A percentile compares a stretch with the other conserved stretches of the same genome.
These are phyloP conservation scores for Coniochaeta sp. DNA, from an alignment of 2,329 filamentous ascomycete species.

Conservation along the genomic window DNA sequence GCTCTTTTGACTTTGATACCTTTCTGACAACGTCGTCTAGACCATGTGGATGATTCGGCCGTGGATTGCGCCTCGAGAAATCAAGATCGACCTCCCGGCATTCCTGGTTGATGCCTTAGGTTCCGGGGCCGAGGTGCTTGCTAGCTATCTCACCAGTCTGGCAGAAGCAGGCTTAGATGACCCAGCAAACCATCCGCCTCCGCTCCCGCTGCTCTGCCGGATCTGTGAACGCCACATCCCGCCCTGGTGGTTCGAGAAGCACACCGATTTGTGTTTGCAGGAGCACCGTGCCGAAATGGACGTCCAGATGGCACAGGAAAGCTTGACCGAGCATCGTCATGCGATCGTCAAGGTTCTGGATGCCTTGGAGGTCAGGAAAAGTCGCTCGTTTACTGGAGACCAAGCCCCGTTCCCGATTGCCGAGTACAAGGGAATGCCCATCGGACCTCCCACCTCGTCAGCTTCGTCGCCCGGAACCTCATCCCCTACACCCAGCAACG, in stretches of 20 bases:
- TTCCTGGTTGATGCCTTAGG: slow-evolving; percentile 89
- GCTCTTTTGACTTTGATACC: neutral
- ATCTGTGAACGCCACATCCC: slow-evolving; percentile 97
- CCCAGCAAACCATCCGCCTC: slow-evolving; percentile 69
- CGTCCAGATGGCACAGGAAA: slow-evolving; percentile 92
- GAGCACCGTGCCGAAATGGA: slow-evolving; percentile 97
- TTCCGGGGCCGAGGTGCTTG: slow-evolving; percentile 88
- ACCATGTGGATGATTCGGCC: slow-evolving; percentile 99
- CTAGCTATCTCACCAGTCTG: slow-evolving; percentile 83
- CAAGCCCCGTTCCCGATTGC: slow-evolving; percentile 47
- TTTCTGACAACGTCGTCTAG: slow-evolving; percentile 34
- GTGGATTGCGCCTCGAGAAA: slow-evolving; percentile 78
- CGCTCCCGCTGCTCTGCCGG: slow-evolving; percentile 80
- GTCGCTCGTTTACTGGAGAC: slow-evolving; percentile 53
- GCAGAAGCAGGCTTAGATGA: slow-evolving; percentile 77
- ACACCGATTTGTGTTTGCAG: slow-evolving; percentile 90
- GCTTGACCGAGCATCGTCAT: slow-evolving; percentile 84
- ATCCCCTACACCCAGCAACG: slow-evolving; percentile 15
- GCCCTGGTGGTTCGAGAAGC: slow-evolving; percentile 99
- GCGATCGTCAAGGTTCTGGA: slow-evolving; percentile 93
- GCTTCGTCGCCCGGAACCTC: slow-evolving; percentile 62
- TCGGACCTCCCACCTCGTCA: slow-evolving; percentile 67
- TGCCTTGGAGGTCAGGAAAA: slow-evolving; percentile 73
- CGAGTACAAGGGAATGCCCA: slow-evolving; percentile 83
- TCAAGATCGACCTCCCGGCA: slow-evolving; percentile 88